Conservation (phyloP, 2,329 filamentous ascomycete species). For the Colletotrichum euphorbiae region DNA sequence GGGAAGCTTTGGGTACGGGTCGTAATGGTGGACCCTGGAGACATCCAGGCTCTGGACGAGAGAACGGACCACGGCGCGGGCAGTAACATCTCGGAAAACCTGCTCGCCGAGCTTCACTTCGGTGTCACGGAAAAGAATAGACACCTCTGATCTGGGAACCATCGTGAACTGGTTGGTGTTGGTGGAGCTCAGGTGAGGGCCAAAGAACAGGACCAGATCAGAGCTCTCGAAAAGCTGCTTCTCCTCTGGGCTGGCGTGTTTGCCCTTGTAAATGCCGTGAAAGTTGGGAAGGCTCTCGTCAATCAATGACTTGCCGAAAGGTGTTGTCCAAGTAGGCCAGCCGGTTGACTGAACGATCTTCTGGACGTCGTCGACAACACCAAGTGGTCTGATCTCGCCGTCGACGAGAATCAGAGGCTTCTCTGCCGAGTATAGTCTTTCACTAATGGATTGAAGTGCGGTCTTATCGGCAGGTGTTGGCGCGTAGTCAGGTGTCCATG, state of each 20-base stretch:
- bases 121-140: slow-evolving; percentile 46
- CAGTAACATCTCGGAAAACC: slow-evolving; percentile 47
- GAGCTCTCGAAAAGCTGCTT: slow-evolving; percentile 1
- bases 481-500: slow-evolving; percentile 40
- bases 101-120: slow-evolving; percentile 41
- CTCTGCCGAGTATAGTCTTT: slow-evolving; percentile 51
- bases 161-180: slow-evolving; percentile 15
- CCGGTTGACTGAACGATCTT: slow-evolving; percentile 11
- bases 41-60: slow-evolving; percentile 43
- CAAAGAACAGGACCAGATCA: slow-evolving; percentile 39
- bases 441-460: slow-evolving; percentile 50
- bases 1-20: slow-evolving; percentile 46
- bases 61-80: slow-evolving; percentile 41
- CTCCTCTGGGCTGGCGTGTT: slow-evolving; percentile 42
- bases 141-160: slow-evolving; percentile 1
- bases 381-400: slow-evolving; percentile 14
- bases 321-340: slow-evolving; percentile 24
- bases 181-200: slow-evolving; percentile 27
- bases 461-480: slow-evolving; percentile 42
- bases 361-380: slow-evolving; percentile 12
- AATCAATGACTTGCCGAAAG: slow-evolving; percentile 21
- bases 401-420: slow-evolving; percentile 19
- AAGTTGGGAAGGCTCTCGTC: slow-evolving; percentile 19
- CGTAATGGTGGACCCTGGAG: slow-evolving; percentile 43
- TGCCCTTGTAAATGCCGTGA: slow-evolving; percentile 17